Base-by-base conservation (phyloP, 2,329 filamentous ascomycete genomes). In the Diplodia scrobiculata region DNA sequence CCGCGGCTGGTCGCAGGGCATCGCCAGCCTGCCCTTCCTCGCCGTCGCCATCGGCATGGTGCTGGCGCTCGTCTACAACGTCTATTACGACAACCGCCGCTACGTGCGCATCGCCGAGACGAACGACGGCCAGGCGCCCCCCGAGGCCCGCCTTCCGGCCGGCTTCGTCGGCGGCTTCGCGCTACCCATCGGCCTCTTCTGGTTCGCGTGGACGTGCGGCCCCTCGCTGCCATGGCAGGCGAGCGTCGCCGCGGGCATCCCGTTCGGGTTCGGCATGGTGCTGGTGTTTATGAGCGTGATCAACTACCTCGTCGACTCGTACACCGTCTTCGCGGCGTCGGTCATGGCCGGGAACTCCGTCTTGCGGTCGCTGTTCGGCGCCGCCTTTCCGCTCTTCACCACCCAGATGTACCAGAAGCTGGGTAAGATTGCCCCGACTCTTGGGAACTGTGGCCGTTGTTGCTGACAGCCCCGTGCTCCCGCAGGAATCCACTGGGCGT, bases 271-370 rank as follows among this genome's bases (percentile, higher is more conserved):
- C 68, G 84, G 84, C 51, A 83, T 89, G 71, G 85, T 89, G 1
- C 75, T 88, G 34, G 86, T 91, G 36, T 91, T 91, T 79, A 76
- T 91, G 14, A 72, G 71, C 19, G 73, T 77, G 54, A 75, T 77
- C 72, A 78, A 79, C 71, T 80, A 76, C 72, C 60, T 83, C 52
- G 76, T 78, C 64, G 76, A 79, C 62, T 74, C 75, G 0, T 84
- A 91, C 75, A 87, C 88, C 64, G 89, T 93, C 71, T 94, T 89
- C 69, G 90, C 91, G 0, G 90, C 90, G 0, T 91, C 87, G 0
- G 89, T 88, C 0, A 80, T 93, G 10, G 90, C 91, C 1, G 89
- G 89, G 58, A 91, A 93, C 77, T 90, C 90, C 0, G 89, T 96
- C 73, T 79, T 96, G 45, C 87, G 92, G 70, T 92, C 90, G 0